Evolutionary conservation across 2,329 filamentous ascomycete species (phyloP).

Genomic region (Raffaelea ambrosiae): DNA sequence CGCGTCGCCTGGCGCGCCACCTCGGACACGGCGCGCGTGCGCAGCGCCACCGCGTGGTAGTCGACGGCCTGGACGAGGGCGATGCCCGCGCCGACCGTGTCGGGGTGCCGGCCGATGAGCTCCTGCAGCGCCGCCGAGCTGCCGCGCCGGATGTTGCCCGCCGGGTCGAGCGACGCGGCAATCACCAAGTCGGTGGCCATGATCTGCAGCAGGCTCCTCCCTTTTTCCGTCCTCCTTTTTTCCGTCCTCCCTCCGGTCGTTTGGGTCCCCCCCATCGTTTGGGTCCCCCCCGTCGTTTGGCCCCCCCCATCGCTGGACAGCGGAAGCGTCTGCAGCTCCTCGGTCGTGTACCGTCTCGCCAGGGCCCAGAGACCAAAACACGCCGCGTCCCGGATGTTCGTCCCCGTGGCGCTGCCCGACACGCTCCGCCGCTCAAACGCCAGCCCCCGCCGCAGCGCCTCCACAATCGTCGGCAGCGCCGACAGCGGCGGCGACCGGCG

Average conservation of each 20-base stretch:
- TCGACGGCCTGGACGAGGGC: slow-evolving; percentile 81
- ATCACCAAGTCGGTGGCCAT: slow-evolving; percentile 75
- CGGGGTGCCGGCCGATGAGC: slow-evolving; percentile 83
- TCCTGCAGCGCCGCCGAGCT: slow-evolving; percentile 92
- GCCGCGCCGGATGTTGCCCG: slow-evolving; percentile 87
- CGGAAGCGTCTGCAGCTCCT: slow-evolving; percentile 61
- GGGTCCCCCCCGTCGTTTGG: too few species aligned
- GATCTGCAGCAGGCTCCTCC: slow-evolving; percentile 51
- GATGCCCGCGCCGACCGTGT: slow-evolving; percentile 75
- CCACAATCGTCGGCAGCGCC: slow-evolving; percentile 65
- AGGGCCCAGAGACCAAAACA: slow-evolving; percentile 96
- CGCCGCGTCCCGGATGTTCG: slow-evolving; percentile 87
- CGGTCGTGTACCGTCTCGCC: slow-evolving; percentile 75
- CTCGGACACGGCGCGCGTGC: slow-evolving; percentile 70
- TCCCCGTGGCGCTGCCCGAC: slow-evolving; percentile 76
- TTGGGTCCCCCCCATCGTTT: too few species aligned
- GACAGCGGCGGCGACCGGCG: slow-evolving; percentile 66
- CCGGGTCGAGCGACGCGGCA: slow-evolving; percentile 76
- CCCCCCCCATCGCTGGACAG: too few species aligned
- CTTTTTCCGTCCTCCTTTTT: too few species aligned
- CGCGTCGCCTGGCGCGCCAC: slow-evolving; percentile 62
- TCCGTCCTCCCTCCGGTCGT: too few species aligned
- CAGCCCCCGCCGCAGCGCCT: slow-evolving; percentile 68
- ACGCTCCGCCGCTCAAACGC: slow-evolving; percentile 83
- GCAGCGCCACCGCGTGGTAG: slow-evolving; percentile 86